These are phyloP conservation scores for Ascoidea asiatica DNA, from an alignment of 805 yeast species.

Conservation along the genomic window DNA sequence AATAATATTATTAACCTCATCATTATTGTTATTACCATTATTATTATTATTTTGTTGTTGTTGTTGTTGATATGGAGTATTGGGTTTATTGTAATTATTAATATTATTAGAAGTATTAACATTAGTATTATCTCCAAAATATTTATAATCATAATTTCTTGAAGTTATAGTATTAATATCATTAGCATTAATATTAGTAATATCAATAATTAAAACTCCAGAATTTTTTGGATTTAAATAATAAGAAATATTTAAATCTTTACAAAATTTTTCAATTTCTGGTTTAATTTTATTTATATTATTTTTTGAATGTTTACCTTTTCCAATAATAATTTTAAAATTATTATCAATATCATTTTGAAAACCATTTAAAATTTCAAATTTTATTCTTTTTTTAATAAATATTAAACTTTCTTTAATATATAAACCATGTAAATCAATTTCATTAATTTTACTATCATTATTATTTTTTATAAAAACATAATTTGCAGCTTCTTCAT, in stretches of 20 bases:
- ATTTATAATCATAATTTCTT: slow-evolving; percentile 7
- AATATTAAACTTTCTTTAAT: slow-evolving; percentile 80
- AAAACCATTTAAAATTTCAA: slow-evolving; percentile 32
- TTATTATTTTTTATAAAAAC: slow-evolving; percentile 81
- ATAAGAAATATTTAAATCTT: slow-evolving; percentile 45
- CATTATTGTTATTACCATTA: slow-evolving; percentile 12
- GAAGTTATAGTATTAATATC: slow-evolving; percentile 9
- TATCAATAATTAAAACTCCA: slow-evolving; percentile 69
- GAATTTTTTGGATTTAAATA: slow-evolving; percentile 57
- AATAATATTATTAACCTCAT: slow-evolving; percentile 11
- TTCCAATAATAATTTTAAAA: slow-evolving; percentile 81
- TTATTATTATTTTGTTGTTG: slow-evolving; percentile 14
- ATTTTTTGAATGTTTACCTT: slow-evolving; percentile 71
- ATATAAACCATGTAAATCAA: slow-evolving; percentile 84
- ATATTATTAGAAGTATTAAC: slow-evolving; percentile 5
- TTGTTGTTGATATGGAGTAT: slow-evolving; percentile 16
- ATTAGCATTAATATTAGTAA: slow-evolving; percentile 28
- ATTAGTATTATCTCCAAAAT: slow-evolving; percentile 10
- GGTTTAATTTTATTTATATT: slow-evolving; percentile 86
- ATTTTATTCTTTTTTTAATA: slow-evolving; percentile 59
- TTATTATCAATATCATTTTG: slow-evolving; percentile 39
- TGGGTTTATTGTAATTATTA: slow-evolving; percentile 11
- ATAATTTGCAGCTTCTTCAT: slow-evolving; percentile 86
- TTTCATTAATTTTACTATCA: slow-evolving; percentile 75
- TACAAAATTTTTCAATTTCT: slow-evolving; percentile 70